Base-by-base conservation (phyloP, 768 basidiomycete species). In the Suillus ampliporus region DNA sequence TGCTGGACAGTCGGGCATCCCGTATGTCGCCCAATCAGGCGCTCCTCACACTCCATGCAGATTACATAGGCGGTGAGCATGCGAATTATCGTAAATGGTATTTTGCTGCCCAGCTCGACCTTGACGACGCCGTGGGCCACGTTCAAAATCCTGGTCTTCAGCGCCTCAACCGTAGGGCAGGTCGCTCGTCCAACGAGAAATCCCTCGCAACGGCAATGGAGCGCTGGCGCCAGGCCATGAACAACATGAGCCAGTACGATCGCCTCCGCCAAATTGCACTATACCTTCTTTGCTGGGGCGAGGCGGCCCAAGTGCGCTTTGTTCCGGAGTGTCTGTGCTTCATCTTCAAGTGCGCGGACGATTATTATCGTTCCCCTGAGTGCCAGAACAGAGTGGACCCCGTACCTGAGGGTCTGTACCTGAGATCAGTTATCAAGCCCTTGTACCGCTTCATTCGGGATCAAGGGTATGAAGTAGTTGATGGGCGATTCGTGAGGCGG, bases 21-120 rank as follows among this genome's bases (percentile, higher is more conserved):
- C 88, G 97, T 48, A 98, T 99, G 97, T 89, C 94, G 0, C 96
- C 97, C 11, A 92, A 94, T 72, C 94, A 97, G 73, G 97, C 97
- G 1, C 81, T 99, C 26, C 82, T 97, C 60, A 99, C 96, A 0
- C 84, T 99, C 2, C 97, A 99, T 70, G 97, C 97, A 62, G 97
- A 99, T 76, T 99, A 99, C 77, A 98, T 99, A 69, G 97, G 97
- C 23, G 97, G 97, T 4, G 92, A 97, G 76, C 91, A 98, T 71
- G 94, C 97, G 56, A 99, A 99, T 81, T 99, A 99, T 79, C 92
- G 97, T 64, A 98, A 98, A 80, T 99, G 97, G 97, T 99, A 99
- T 80, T 99, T 99, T 76, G 97, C 97, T 34, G 95, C 97, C 21
- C 97, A 99, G 76, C 88, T 99, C 63, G 97, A 99, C 76, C 90